Base-by-base conservation (phyloP, 371 early-diverging fungal genomes). In the Mortierella sp. region DNA sequence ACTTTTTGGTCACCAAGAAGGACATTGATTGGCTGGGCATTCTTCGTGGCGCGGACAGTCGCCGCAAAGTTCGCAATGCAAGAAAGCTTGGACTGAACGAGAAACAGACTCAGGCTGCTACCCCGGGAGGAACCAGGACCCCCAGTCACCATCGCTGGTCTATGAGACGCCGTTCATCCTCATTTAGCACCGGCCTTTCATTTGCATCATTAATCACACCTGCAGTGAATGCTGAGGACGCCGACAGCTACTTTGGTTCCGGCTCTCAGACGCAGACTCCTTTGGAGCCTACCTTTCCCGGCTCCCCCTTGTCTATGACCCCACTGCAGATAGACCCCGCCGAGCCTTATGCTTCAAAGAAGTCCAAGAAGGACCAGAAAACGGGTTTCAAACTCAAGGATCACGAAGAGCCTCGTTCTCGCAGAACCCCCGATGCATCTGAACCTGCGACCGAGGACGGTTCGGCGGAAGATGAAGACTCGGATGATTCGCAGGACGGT, bases 1-100 rank as follows among this genome's bases (percentile, higher is more conserved):
- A 94, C 73, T 95, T 95, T 79, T 78, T 95, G 70, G 86, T 92
- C 32, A 84, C 83, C 68, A 89, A 88, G 79, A 82, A 86, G 21
- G 89, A 89, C 42, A 82, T 86, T n/a, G 87, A 93, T 37, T 93
- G 93, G 94, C 80, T 87, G 44, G 79, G 78, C 11, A 86, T 92
- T 21, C 78, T 95, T 41, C 78, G 84, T 19, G 85, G 79, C 3
- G 82, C 84, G 30, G 80, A 80, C 26, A 71, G 80, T 17, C 76
- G 79, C 19, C 73, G 82, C 41, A 69, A 34, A 51, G 69, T 43
- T 47, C 81, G 39, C 68, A 79, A 43, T 79, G 60, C 69, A 31
- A 70, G 86, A 37, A 83, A 83, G 31, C 71, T 87, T 5, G 83
- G 83, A 6, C 80, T 83, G 47, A 80, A 84, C 26, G 84, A 86